These are phyloP conservation scores for Carpediemonas membranifera DNA, from an alignment of 78 protist genomes.

Conservation along the genomic window DNA sequence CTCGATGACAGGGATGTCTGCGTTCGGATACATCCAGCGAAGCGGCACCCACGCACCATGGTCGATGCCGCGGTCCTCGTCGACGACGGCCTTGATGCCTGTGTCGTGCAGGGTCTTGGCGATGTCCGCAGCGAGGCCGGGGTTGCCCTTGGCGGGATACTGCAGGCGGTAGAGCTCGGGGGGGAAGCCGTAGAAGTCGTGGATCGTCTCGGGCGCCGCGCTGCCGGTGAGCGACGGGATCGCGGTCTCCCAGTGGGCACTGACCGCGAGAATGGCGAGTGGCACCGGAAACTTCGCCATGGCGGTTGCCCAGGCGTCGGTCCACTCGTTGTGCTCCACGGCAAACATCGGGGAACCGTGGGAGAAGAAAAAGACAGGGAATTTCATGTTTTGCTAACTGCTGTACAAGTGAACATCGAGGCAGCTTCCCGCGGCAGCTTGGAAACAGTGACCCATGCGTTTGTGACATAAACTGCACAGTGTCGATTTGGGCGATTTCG, in stretches of 20 bases:
- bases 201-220: conserved; percentile 17
- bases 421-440: no score
- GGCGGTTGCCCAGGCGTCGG: no score
- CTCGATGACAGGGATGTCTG: conserved; percentile 48
- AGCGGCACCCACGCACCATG: conserved; percentile 45
- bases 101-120: conserved; percentile 3
- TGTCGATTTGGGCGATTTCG: no score
- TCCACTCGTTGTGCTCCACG: no score
- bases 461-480: no score
- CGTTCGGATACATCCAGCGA: conserved; percentile 35
- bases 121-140: conserved; percentile 15
- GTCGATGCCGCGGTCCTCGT: conserved; percentile 35
- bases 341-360: no score
- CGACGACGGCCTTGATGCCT: not conserved
- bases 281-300: no score
- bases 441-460: no score
- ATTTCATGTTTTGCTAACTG: no score
- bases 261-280: no score
- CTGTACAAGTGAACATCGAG: no score
- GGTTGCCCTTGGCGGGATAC: conserved; percentile 26
- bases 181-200: conserved; percentile 50
- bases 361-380: no score
- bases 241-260: conserved; percentile 40
- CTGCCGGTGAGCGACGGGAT: conserved; percentile 15
- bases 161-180: conserved; percentile 24